These are phyloP conservation scores for Salvia sclarea DNA, from an alignment of 305 asterid genomes.

Conservation along the genomic window DNA sequence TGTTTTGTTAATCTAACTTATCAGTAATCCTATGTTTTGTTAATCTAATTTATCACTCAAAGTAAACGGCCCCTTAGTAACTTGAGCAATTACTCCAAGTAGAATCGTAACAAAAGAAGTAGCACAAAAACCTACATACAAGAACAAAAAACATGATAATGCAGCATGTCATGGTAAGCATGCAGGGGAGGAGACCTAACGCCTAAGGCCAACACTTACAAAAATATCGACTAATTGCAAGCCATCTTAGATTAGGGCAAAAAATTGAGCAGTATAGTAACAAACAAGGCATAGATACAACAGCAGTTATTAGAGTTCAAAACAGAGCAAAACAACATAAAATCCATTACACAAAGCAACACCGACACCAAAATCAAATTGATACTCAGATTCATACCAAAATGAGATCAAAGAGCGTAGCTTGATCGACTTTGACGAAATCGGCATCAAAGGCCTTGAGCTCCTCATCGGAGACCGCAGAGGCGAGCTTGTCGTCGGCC, in stretches of 20 bases:
- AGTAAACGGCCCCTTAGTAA: no score
- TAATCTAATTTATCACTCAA: no score
- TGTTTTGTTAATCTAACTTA: no score
- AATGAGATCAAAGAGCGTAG: constrained; percentile 49
- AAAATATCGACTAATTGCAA: neutral
- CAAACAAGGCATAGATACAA: neutral
- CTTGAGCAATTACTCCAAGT: no score
- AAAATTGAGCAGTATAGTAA: neutral
- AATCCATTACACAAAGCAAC: neutral
- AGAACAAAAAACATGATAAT: neutral
- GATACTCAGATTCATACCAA: constrained; percentile 35
- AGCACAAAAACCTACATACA: neutral
- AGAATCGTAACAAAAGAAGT: no score
- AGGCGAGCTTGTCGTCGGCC: constrained; percentile 32
- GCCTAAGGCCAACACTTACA: neutral
- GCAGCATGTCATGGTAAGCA: no score
- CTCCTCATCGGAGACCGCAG: constrained; percentile 40
- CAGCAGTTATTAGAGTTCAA: neutral
- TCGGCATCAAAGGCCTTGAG: constrained; percentile 50
- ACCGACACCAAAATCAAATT: neutral
- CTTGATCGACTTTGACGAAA: constrained; percentile 52
- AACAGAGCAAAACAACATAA: neutral
- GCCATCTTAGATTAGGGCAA: neutral
- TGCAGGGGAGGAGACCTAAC: neutral
- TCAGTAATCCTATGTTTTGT: no score